phyloP scores from a whole-genome alignment of 1,284 basidiomycete species.

The Boletus semigastroideus region DNA sequence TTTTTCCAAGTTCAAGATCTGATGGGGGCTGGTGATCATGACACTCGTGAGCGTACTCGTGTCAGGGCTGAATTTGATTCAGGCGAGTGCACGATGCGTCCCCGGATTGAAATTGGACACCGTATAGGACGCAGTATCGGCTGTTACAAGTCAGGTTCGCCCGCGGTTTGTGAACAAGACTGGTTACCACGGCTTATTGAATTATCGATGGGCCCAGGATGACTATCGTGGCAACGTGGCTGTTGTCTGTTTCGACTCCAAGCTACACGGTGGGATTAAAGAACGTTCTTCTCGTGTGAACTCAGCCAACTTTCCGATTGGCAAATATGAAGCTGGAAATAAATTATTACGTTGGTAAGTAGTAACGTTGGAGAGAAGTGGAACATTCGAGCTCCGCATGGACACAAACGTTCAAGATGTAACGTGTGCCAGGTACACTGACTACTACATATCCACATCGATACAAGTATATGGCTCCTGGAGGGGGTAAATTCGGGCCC shows the following conservation, averaged over 20 bases:
- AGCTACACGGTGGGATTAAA: slow-evolving; percentile 7
- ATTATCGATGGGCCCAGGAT: background rate
- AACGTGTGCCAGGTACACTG: too few species aligned
- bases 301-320: background rate
- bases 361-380: background rate
- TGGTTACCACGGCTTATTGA: slow-evolving; percentile 1
- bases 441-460: too few species aligned
- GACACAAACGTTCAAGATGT: too few species aligned
- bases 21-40: slow-evolving; percentile 20
- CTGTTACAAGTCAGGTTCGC: slow-evolving; percentile 11
- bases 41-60: slow-evolving; percentile 12
- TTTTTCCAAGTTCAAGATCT: slow-evolving; percentile 13
- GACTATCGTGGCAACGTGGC: slow-evolving; percentile 16
- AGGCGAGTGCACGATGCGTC: slow-evolving; percentile 6
- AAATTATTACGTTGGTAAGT: slow-evolving; percentile 16
- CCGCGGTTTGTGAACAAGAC: slow-evolving; percentile 18
- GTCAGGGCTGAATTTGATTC: slow-evolving; percentile 12
- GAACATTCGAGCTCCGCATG: too few species aligned
- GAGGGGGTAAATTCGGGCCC: too few species aligned
- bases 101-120: slow-evolving; percentile 5
- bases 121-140: slow-evolving; percentile 2
- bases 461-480: too few species aligned
- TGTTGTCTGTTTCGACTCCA: slow-evolving; percentile 6
- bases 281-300: slow-evolving; percentile 20
- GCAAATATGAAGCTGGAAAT: background rate